These are phyloP conservation scores for Podospora pseudocomata DNA, from an alignment of 495 filamentous ascomycete species.

Conservation along the genomic window DNA sequence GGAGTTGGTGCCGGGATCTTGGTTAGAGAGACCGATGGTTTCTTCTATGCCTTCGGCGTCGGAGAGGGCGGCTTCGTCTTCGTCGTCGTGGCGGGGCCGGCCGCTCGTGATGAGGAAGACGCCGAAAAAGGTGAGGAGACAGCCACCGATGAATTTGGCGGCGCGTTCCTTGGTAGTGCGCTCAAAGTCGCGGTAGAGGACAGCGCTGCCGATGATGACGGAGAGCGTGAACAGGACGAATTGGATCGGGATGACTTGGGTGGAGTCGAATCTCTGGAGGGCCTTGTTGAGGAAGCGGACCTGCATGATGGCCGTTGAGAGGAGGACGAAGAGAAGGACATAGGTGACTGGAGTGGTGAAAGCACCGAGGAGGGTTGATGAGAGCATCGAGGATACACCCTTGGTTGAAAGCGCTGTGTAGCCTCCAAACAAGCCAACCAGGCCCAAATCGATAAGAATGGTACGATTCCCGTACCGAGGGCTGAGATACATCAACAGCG, in stretches of 20 bases:
- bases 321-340: slow-evolving; percentile 68
- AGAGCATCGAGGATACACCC: slow-evolving; percentile 90
- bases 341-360: slow-evolving; percentile 92
- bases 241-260: slow-evolving; percentile 93
- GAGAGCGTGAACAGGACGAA: slow-evolving; percentile 95
- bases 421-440: slow-evolving; percentile 89
- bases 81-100: slow-evolving; percentile 44
- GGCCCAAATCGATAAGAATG: slow-evolving; percentile 89
- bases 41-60: slow-evolving; percentile 53
- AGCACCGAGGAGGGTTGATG: slow-evolving; percentile 78
- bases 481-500: slow-evolving; percentile 75
- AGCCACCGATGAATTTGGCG: slow-evolving; percentile 82
- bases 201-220: slow-evolving; percentile 88
- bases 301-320: slow-evolving; percentile 86
- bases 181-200: slow-evolving; percentile 92
- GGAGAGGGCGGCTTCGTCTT: slow-evolving; percentile 51
- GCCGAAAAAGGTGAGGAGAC: slow-evolving; percentile 84
- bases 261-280: slow-evolving; percentile 90
- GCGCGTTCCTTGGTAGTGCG: slow-evolving; percentile 65
- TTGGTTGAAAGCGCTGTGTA: slow-evolving; percentile 96
- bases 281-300: slow-evolving; percentile 95
- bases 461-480: slow-evolving; percentile 72
- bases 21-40: slow-evolving; percentile 45
- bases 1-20: slow-evolving; percentile 24
- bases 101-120: slow-evolving; percentile 89